A percentile compares a stretch with the other conserved stretches of the same genome.
phyloP scores from a whole-genome alignment of 768 basidiomycete genomes.

The Tephrocybe sp. region DNA sequence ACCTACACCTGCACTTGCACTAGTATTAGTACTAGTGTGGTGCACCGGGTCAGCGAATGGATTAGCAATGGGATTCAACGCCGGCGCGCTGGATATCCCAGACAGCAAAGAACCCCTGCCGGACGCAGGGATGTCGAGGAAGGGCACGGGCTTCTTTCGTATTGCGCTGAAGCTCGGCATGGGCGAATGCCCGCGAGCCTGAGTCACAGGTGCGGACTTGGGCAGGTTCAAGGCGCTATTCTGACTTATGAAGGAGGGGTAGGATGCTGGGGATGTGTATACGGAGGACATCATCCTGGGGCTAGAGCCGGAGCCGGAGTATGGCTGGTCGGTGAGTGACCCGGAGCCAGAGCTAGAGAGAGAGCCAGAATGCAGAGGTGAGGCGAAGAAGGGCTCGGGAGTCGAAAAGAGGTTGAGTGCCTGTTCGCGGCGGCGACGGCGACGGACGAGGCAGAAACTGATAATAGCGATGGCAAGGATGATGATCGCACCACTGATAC shows the following conservation, averaged over 20 bases:
- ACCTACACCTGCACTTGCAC: background rate
- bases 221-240: background rate
- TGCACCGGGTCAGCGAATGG: slow-evolving; percentile 17
- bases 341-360: background rate
- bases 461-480: slow-evolving; percentile 13
- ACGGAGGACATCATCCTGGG: background rate
- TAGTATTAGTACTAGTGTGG: too few relatives aligned
- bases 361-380: slow-evolving; percentile 1
- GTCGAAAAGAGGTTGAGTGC: slow-evolving; percentile 6
- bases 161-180: background rate
- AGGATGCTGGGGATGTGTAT: background rate
- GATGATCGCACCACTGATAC: slow-evolving; percentile 14
- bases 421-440: slow-evolving; percentile 16
- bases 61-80: slow-evolving; percentile 6
- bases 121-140: slow-evolving; percentile 7
- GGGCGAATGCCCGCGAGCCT: background rate
- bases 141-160: slow-evolving; percentile 18
- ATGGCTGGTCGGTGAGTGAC: background rate
- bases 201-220: background rate
- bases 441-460: slow-evolving; percentile 12
- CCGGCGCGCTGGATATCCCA: background rate
- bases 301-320: background rate
- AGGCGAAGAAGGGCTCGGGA: slow-evolving; percentile 10
- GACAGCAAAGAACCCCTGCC: background rate
- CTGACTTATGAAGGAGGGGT: slow-evolving; percentile 2